Percentiles rank a stretch among this genome's conserved stretches.
phyloP scores from a whole-genome alignment of 1,284 basidiomycete genomes.

The Fomitopsis schrenkii region DNA sequence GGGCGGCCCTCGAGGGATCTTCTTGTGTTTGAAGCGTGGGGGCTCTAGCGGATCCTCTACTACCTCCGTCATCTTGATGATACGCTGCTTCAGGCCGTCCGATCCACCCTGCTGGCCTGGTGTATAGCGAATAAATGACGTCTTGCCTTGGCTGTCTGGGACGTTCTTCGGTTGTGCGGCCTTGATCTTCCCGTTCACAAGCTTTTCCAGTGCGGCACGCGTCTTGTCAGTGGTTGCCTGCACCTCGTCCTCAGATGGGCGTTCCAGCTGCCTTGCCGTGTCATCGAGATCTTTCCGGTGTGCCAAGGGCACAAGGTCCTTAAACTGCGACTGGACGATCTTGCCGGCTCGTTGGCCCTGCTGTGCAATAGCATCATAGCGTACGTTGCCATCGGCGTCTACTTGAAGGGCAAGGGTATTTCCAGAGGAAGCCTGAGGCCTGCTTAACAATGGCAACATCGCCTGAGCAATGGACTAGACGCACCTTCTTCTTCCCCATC shows the following conservation, averaged over 20 bases:
- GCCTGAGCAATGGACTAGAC: conserved; percentile 13
- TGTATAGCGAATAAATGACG: conserved; percentile 93
- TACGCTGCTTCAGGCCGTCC: conserved; percentile 81
- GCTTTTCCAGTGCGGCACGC: conserved; percentile 86
- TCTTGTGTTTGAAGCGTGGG: conserved; percentile 97
- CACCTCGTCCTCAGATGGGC: conserved; percentile 90
- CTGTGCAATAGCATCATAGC: conserved; percentile 95
- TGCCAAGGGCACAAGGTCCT: conserved; percentile 91
- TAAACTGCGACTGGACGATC: conserved; percentile 91
- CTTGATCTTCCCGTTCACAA: conserved; percentile 95
- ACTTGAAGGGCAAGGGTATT: conserved; percentile 96
- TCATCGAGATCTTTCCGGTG: conserved; percentile 89
- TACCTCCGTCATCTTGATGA: conserved; percentile 98
- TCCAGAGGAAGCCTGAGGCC: conserved; percentile 71
- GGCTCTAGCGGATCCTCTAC: conserved; percentile 98
- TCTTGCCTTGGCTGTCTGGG: conserved; percentile 74
- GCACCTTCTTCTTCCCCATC: conserved; percentile 91
- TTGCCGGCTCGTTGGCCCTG: conserved; percentile 90
- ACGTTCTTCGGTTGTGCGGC: conserved; percentile 92
- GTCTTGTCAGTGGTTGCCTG: conserved; percentile 89
- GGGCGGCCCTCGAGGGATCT: conserved; percentile 93
- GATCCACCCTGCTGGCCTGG: conserved; percentile 81
- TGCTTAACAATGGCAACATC: not conserved
- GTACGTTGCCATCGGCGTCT: conserved; percentile 92
- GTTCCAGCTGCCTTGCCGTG: conserved; percentile 71